Percentiles rank a stretch among this genome's conserved stretches.
Conservation (phyloP, 2,329 filamentous ascomycete genomes). For the Colletotrichum filicis region DNA sequence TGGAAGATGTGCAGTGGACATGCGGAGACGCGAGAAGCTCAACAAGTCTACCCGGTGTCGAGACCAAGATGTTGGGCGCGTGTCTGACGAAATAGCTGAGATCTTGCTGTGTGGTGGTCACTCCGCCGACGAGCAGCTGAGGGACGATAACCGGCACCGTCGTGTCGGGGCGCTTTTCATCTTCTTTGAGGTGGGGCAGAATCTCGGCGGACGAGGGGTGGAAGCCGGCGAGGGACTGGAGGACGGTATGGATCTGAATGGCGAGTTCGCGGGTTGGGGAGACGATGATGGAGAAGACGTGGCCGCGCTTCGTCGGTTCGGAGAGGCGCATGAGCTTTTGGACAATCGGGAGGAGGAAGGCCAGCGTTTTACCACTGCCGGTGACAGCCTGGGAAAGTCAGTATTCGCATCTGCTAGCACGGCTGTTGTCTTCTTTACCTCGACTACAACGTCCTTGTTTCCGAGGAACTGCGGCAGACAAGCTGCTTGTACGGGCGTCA, state of each 20-base stretch:
- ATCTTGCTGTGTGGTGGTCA: constrained; percentile 83
- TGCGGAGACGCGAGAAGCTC: constrained; percentile 88
- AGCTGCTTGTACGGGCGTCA: constrained; percentile 95
- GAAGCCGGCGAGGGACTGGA: constrained; percentile 82
- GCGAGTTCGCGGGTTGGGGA: constrained; percentile 95
- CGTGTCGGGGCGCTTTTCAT: constrained; percentile 64
- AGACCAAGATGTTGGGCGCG: constrained; percentile 89
- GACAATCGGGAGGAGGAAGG: constrained; percentile 81
- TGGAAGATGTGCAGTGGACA: constrained; percentile 87
- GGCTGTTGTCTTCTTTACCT: no score
- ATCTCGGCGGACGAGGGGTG: constrained; percentile 81
- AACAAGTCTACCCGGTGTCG: constrained; percentile 88
- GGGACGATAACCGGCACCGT: constrained; percentile 73
- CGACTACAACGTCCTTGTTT: constrained; percentile 93
- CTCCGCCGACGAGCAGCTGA: constrained; percentile 88
- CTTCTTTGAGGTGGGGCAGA: constrained; percentile 63
- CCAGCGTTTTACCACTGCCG: constrained; percentile 89
- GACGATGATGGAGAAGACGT: constrained; percentile 90
- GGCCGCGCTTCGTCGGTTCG: constrained; percentile 87
- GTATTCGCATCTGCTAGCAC: not conserved
- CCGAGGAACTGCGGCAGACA: constrained; percentile 88
- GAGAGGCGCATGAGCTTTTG: constrained; percentile 84
- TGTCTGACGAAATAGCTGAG: constrained; percentile 84
- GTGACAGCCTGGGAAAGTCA: constrained; percentile 74
- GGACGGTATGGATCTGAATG: constrained; percentile 86